These are phyloP conservation scores for Rhodomyrtus psidioides DNA, from an alignment of 441 rosid genomes.

Conservation along the genomic window DNA sequence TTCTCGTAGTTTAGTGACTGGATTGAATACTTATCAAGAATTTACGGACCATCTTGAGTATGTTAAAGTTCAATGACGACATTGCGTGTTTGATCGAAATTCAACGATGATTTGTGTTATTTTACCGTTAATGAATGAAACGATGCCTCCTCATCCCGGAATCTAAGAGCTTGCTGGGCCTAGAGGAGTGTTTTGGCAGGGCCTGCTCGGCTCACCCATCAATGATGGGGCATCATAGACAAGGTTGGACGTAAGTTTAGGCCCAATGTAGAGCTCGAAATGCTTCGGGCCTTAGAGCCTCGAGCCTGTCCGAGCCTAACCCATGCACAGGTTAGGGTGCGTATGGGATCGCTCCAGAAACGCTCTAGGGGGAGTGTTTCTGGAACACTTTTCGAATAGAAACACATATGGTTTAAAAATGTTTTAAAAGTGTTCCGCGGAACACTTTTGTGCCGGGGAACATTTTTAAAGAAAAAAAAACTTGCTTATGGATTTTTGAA, in stretches of 20 bases:
- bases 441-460: too few species aligned
- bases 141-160: background rate
- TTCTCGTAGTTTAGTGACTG: background rate
- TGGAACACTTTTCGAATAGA: too few species aligned
- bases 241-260: background rate
- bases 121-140: background rate
- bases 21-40: background rate
- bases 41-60: background rate
- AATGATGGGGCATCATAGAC: background rate
- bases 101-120: too few species aligned
- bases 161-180: background rate
- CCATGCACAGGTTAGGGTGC: background rate
- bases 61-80: fast-evolving
- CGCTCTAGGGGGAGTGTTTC: too few species aligned
- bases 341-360: too few species aligned
- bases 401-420: too few species aligned
- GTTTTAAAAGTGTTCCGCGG: too few species aligned
- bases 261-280: background rate
- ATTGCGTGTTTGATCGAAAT: background rate
- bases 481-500: too few species aligned
- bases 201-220: background rate
- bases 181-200: background rate
- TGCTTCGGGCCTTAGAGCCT: too few species aligned
- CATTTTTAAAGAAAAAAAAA: too few species aligned
- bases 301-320: background rate